Conservation (phyloP, 768 basidiomycete genomes). For the Russula brevipes region DNA sequence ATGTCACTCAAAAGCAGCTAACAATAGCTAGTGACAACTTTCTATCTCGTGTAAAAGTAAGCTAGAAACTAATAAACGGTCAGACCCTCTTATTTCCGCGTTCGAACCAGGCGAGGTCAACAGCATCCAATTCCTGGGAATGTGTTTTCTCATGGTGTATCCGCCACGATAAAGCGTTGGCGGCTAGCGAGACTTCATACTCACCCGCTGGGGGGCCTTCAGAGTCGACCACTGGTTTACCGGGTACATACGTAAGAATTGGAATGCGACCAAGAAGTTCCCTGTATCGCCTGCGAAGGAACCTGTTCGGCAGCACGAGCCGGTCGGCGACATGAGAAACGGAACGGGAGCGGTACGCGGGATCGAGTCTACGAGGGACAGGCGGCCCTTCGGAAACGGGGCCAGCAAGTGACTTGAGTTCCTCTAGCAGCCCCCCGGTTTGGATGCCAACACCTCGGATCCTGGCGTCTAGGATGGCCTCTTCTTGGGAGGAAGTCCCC, state of each 20-base stretch:
- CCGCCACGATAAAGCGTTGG: constrained; percentile 29
- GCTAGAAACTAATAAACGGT: not conserved
- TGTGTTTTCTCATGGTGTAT: constrained; percentile 9
- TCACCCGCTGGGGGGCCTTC: constrained; percentile 6
- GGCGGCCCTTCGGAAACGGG: constrained; percentile 25
- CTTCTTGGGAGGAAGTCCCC: constrained; percentile 15
- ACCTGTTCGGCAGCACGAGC: constrained; percentile 23
- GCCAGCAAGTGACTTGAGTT: constrained; percentile 44
- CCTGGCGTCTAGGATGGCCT: constrained; percentile 27
- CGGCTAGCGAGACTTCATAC: constrained; percentile 34
- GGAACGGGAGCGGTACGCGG: not conserved
- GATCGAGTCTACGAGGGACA: constrained; percentile 11
- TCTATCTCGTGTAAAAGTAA: not conserved
- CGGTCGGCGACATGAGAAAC: not conserved
- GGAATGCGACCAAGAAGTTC: constrained; percentile 58
- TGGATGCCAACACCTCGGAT: constrained; percentile 41
- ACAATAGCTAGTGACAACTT: not conserved
- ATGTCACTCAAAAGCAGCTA: too few species aligned
- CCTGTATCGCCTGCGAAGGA: constrained; percentile 49
- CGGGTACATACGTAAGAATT: constrained; percentile 36
- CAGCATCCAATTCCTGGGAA: constrained; percentile 28
- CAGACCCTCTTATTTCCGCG: not conserved
- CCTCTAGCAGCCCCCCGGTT: constrained; percentile 39
- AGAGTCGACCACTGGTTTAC: not conserved
- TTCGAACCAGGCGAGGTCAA: constrained; percentile 37